Evolutionary conservation across 805 yeast species (phyloP).

Genomic region (Sporopachydermia lactativora): DNA sequence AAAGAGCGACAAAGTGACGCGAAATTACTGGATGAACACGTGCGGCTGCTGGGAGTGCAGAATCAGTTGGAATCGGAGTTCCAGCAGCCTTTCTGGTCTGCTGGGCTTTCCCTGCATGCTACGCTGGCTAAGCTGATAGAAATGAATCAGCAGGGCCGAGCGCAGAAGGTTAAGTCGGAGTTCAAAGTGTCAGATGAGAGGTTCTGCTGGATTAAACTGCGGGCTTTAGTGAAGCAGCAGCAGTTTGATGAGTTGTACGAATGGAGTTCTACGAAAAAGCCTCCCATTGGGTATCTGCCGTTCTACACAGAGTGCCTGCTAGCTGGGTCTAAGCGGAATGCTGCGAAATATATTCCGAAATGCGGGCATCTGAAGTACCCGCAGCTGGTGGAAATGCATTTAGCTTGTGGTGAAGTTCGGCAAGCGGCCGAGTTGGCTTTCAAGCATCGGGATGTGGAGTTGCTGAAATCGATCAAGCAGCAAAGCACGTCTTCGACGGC

Average conservation of each 20-base stretch:
- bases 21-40: constrained; percentile 29
- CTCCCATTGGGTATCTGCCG: constrained; percentile 61
- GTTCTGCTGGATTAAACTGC: constrained; percentile 38
- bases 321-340: constrained; percentile 43
- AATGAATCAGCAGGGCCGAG: constrained; percentile 34
- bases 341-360: constrained; percentile 42
- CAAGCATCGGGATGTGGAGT: constrained; percentile 13
- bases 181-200: constrained; percentile 45
- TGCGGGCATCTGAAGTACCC: constrained; percentile 31
- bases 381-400: constrained; percentile 34
- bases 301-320: constrained; percentile 41
- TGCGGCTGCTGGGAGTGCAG: constrained; percentile 30
- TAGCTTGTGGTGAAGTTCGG: constrained; percentile 33
- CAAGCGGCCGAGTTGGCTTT: constrained; percentile 19
- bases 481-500: constrained; percentile 6
- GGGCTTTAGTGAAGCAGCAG: constrained; percentile 29
- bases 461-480: constrained; percentile 10
- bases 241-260: constrained; percentile 44
- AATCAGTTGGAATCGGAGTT: constrained; percentile 28
- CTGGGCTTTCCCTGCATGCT: constrained; percentile 28
- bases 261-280: constrained; percentile 33
- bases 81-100: constrained; percentile 24
- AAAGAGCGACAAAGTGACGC: constrained; percentile 23
- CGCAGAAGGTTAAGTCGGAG: constrained; percentile 33
- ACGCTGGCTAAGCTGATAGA: constrained; percentile 32